phyloP scores from a whole-genome alignment of 1,284 basidiomycete species.

The Stygiomarasmius scandens region DNA sequence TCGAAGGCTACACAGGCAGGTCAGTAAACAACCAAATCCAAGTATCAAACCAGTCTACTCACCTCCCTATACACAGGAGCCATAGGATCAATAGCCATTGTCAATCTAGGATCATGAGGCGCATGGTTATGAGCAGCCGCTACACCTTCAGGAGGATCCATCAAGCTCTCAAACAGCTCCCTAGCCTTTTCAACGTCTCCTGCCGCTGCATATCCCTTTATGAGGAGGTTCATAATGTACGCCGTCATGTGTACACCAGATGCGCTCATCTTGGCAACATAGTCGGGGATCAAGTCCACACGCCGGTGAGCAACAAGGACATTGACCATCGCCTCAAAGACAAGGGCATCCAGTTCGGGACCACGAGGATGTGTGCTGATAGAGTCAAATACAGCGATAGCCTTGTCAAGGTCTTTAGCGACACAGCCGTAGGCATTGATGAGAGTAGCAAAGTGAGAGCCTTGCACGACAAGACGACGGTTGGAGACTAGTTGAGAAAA shows the following conservation, averaged over 20 bases:
- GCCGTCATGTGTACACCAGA: slow-evolving; percentile 88
- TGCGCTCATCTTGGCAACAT: slow-evolving; percentile 64
- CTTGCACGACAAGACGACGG: slow-evolving; percentile 63
- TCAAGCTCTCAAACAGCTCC: slow-evolving; percentile 82
- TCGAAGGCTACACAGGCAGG: slow-evolving; percentile 65
- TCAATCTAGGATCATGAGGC: slow-evolving; percentile 51
- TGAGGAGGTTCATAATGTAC: slow-evolving; percentile 93
- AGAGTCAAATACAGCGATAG: slow-evolving; percentile 79
- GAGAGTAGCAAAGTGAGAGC: slow-evolving; percentile 90
- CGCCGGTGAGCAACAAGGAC: slow-evolving; percentile 82
- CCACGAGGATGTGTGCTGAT: slow-evolving; percentile 60
- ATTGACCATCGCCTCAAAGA: slow-evolving; percentile 91
- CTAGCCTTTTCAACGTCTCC: slow-evolving; percentile 76
- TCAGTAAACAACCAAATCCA: slow-evolving; percentile 5
- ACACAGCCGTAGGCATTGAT: slow-evolving; percentile 92
- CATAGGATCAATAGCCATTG: slow-evolving; percentile 36
- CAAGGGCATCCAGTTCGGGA: slow-evolving; percentile 69
- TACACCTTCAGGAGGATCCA: slow-evolving; percentile 85
- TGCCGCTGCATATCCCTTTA: slow-evolving; percentile 82
- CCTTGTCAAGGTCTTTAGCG: slow-evolving; percentile 76
- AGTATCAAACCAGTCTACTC: slow-evolving; percentile 31
- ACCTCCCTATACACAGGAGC: slow-evolving; percentile 90
- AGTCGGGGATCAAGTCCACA: slow-evolving; percentile 77
- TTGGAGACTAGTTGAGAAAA: slow-evolving; percentile 68
- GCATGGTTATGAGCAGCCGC: slow-evolving; percentile 91